phyloP scores from a whole-genome alignment of 805 yeast genomes.

The Saccharomycopsis babjevae region DNA sequence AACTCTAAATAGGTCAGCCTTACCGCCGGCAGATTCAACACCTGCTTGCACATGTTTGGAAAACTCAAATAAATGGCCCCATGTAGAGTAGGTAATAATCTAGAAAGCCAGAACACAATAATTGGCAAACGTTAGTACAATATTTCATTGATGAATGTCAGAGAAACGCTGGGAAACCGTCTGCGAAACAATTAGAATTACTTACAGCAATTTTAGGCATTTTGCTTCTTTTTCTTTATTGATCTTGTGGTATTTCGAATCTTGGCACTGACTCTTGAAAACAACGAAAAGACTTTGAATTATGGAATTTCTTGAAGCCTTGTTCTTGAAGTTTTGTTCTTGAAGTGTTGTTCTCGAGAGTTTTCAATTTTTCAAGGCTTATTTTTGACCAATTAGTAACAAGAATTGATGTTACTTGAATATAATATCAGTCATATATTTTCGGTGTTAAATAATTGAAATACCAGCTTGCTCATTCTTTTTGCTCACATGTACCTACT shows the following conservation, averaged over 20 bases:
- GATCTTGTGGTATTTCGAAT: neutral
- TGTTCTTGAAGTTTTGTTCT: too few relatives aligned
- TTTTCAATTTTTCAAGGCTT: too few relatives aligned
- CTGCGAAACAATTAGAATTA: neutral
- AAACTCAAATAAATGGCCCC: constrained; percentile 62
- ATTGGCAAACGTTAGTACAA: neutral
- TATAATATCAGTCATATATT: too few relatives aligned
- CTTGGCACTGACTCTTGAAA: neutral
- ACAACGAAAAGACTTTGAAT: neutral
- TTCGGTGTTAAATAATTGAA: too few relatives aligned
- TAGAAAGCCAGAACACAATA: constrained; percentile 6
- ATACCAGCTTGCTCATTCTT: too few relatives aligned
- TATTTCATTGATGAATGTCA: neutral
- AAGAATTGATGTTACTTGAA: too few relatives aligned
- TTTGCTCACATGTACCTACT: too few relatives aligned
- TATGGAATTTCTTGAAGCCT: too few relatives aligned
- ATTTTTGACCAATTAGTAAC: too few relatives aligned
- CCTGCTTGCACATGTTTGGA: constrained; percentile 65
- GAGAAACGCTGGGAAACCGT: neutral
- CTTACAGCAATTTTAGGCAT: constrained; percentile 1
- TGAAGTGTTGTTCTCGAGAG: too few relatives aligned
- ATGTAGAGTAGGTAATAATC: constrained; percentile 60
- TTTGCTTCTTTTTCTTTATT: neutral
- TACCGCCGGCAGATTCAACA: constrained; percentile 55
- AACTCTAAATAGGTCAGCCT: constrained; percentile 63